phyloP scores from a whole-genome alignment of 2,329 filamentous ascomycete genomes.

The Colletotrichum somersetense region DNA sequence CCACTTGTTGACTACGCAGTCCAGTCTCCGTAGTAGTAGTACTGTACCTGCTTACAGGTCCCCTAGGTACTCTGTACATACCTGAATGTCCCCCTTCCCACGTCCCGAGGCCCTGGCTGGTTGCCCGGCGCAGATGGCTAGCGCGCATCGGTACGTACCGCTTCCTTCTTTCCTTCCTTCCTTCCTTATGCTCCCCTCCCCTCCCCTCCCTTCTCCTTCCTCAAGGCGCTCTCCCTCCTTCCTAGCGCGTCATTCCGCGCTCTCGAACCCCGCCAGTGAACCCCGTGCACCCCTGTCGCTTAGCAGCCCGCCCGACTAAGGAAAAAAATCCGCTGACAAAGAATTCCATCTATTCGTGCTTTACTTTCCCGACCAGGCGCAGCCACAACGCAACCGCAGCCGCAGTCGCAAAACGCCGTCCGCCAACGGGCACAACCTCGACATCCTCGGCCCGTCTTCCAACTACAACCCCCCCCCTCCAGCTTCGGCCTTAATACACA shows the following conservation, averaged over 20 bases:
- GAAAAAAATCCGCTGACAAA: slow-evolving; percentile 6
- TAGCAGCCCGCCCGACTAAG: slow-evolving; percentile 2
- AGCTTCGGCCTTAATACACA: background rate
- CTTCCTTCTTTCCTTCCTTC: background rate
- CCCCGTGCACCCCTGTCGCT: slow-evolving; percentile 19
- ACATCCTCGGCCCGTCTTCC: background rate
- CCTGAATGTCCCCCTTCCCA: background rate
- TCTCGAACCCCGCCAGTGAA: slow-evolving; percentile 34
- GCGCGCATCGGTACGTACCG: slow-evolving; percentile 24
- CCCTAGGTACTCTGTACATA: no score
- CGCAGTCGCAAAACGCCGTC: background rate
- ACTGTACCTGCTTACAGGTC: no score
- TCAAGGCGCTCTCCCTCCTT: background rate
- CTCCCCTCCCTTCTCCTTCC: background rate
- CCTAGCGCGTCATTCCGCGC: slow-evolving; percentile 34
- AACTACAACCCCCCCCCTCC: no score
- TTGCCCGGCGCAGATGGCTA: slow-evolving; percentile 30
- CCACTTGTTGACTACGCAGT: background rate
- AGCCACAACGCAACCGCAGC: background rate
- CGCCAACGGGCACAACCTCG: background rate
- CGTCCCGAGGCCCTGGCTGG: slow-evolving; percentile 23
- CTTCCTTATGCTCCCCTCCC: background rate
- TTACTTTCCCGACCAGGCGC: background rate
- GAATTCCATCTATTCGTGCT: background rate
- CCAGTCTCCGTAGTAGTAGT: no score